Base-by-base conservation (phyloP, 1,284 basidiomycete genomes). In the Moniliella sp. region DNA sequence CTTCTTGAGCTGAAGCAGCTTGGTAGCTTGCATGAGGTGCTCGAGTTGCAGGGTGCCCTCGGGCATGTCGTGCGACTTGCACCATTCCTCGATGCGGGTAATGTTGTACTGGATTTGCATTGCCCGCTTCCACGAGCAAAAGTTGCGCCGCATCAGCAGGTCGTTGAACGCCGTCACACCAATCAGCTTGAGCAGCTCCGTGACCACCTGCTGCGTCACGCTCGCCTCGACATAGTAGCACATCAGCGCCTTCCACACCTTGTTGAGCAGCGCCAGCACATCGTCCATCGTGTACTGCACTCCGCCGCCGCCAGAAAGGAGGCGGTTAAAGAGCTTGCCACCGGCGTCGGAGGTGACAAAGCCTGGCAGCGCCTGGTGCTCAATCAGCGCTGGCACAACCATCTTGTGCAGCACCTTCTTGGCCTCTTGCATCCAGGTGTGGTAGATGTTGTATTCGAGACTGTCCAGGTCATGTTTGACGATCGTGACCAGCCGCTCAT, bases 211-310 rank as follows among this genome's bases (percentile, higher is more conserved):
- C 54, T 91, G 84, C 36, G 91, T 78, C 37, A 99, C 86, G 31
- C 78, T 78, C 55, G 94, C 84, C 63, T 99, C 91, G 73, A 94
- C 81, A 61, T 91, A 94, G n/a, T n/a, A n/a, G 63, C 81, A 84
- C 72, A 93, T 94, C 63, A 99, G 66, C 51, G 81, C 82, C 69
- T 86, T 86, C 80, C 82, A 93, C 15, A 94, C 83, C 66, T 91
- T 91, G 69, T 94, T 97, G 46, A 99, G 66, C 39, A 99, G 66
- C 62, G 83, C 88, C 37, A 99, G 67, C 37, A 99, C 88, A 59
- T 99, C 88, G 63, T 99, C 91, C 88, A 97, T 97, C 57, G 76
- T 83, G 61, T 73, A 84, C n/a, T 84, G 78, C 1, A 91, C 91
- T 27, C 75, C 71, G 30, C 67, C 74, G 58, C 76, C 80, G 28